Conservation (phyloP, 768 basidiomycete species). For the Phlegmacium glaucopus region DNA sequence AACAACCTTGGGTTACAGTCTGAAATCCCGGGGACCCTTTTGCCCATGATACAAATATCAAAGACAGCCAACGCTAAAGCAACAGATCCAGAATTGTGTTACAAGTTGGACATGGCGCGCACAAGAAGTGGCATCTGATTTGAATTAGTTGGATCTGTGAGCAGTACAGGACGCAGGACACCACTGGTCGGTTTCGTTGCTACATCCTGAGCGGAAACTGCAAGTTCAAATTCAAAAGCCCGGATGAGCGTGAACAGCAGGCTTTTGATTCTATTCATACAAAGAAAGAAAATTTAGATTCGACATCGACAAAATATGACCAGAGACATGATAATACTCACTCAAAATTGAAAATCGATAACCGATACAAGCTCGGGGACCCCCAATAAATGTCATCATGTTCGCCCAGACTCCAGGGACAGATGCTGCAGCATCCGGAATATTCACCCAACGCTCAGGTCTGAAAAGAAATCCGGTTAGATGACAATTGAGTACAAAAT, state of each 20-base stretch:
- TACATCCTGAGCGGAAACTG: conserved; percentile 44
- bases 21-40: no score
- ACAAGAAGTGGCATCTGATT: conserved; percentile 44
- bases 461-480: conserved; percentile 26
- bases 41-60: no score
- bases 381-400: conserved; percentile 56
- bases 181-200: conserved; percentile 31
- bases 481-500: background rate
- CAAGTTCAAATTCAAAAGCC: conserved; percentile 52
- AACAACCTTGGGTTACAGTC: no score
- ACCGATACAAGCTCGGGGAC: conserved; percentile 63
- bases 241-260: conserved; percentile 49
- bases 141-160: conserved; percentile 31
- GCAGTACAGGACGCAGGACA: conserved; percentile 41
- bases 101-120: conserved; percentile 2
- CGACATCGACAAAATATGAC: background rate
- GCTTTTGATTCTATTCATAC: conserved; percentile 21
- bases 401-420: conserved; percentile 54
- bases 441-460: conserved; percentile 59
- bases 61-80: no score
- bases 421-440: conserved; percentile 37
- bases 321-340: conserved; percentile 25
- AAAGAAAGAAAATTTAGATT: background rate
- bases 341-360: conserved; percentile 62
- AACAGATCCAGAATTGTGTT: no score